Percentiles rank a stretch among this genome's conserved stretches.
Evolutionary conservation across 2,329 filamentous ascomycete species (phyloP).

Genomic region (Aspergillus persii): DNA sequence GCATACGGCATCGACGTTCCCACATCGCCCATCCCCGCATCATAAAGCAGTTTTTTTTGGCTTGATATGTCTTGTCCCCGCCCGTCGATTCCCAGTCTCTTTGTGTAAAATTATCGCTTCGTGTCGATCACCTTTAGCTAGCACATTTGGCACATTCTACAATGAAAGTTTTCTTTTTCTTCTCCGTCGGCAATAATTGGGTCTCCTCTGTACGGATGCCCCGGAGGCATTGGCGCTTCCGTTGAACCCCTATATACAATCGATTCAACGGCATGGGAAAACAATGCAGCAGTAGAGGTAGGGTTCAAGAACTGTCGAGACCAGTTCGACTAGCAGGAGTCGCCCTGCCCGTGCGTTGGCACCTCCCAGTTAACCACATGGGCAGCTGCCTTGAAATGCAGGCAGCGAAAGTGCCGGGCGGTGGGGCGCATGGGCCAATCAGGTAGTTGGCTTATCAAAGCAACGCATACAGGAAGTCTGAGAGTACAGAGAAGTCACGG

Average conservation of each 20-base stretch:
- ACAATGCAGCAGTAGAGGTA: too few relatives aligned
- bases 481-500: too few relatives aligned
- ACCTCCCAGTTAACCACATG: too few relatives aligned
- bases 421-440: constrained; percentile 24
- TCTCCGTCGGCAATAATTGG: background rate
- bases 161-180: constrained; percentile 15
- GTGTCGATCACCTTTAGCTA: constrained; percentile 23
- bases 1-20: constrained; percentile 85
- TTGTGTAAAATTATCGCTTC: constrained; percentile 30
- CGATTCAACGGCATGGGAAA: background rate
- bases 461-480: background rate
- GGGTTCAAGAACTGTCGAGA: too few relatives aligned
- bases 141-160: constrained; percentile 16
- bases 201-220: background rate
- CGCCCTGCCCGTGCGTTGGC: too few relatives aligned
- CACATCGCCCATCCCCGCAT: constrained; percentile 51
- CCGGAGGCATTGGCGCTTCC: background rate
- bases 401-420: background rate
- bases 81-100: constrained; percentile 20
- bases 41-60: constrained; percentile 31
- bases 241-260: background rate
- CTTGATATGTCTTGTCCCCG: constrained; percentile 18
- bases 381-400: background rate
- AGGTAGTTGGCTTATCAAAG: constrained; percentile 29
- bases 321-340: too few relatives aligned